phyloP scores from a whole-genome alignment of 768 basidiomycete genomes.

The Aureoboletus auriporus region DNA sequence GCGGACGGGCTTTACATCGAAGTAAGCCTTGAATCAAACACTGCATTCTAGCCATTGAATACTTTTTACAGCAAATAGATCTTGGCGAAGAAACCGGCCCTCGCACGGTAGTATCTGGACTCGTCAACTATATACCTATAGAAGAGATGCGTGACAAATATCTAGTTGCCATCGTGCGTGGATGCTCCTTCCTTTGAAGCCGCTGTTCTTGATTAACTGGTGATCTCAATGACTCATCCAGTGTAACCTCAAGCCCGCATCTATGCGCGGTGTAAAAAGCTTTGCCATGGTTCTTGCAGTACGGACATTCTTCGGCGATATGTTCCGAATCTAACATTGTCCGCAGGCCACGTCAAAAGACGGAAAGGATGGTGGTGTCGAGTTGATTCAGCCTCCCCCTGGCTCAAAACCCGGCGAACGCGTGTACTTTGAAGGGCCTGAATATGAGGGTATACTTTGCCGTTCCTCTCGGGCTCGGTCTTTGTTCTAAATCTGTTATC shows the following conservation, averaged over 20 bases:
- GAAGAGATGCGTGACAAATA: constrained; percentile 86
- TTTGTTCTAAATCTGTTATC: constrained; percentile 3
- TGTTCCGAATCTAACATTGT: not conserved
- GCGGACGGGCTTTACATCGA: constrained; percentile 98
- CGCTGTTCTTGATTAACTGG: not conserved
- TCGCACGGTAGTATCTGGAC: constrained; percentile 92
- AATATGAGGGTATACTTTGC: constrained; percentile 65
- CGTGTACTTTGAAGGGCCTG: constrained; percentile 90
- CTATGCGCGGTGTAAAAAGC: constrained; percentile 97
- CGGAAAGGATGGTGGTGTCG: constrained; percentile 86
- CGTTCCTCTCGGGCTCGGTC: not conserved
- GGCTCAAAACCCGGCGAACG: constrained; percentile 88
- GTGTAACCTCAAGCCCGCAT: constrained; percentile 95
- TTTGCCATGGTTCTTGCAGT: constrained; percentile 97
- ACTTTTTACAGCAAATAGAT: constrained; percentile 77
- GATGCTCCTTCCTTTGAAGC: not conserved
- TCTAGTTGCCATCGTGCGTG: constrained; percentile 75
- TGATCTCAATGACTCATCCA: constrained; percentile 21
- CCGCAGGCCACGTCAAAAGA: constrained; percentile 83
- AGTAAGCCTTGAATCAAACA: constrained; percentile 35
- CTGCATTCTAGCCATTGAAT: not conserved
- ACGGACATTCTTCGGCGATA: constrained; percentile 21
- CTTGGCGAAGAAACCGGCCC: constrained; percentile 93
- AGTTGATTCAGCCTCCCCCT: constrained; percentile 85
- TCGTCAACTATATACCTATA: constrained; percentile 94